phyloP scores from a whole-genome alignment of 805 yeast species.

The Saturnispora quitensis region DNA sequence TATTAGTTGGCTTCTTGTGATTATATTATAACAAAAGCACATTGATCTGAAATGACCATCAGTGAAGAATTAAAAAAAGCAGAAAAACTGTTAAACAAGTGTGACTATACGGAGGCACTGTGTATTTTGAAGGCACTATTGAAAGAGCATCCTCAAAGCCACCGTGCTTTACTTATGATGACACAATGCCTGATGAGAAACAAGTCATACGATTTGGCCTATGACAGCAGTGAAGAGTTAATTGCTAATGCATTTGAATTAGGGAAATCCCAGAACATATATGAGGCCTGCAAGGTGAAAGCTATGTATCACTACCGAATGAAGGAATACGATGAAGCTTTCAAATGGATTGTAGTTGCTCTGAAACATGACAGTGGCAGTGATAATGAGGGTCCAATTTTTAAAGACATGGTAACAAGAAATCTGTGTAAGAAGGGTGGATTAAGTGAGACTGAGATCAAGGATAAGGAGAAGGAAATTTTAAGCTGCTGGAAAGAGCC shows the following conservation, averaged over 20 bases:
- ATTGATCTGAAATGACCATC: slow-evolving; percentile 9
- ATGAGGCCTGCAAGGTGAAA: slow-evolving; percentile 38
- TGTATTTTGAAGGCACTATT: slow-evolving; percentile 32
- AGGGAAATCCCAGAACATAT: slow-evolving; percentile 39
- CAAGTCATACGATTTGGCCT: slow-evolving; percentile 39
- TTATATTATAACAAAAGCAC: background rate
- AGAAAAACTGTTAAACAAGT: slow-evolving; percentile 35
- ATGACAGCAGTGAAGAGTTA: slow-evolving; percentile 38
- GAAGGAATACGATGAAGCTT: slow-evolving; percentile 35
- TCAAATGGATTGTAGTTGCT: slow-evolving; percentile 35
- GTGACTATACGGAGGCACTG: slow-evolving; percentile 39
- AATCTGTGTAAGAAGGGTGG: slow-evolving; percentile 29
- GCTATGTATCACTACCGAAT: slow-evolving; percentile 39
- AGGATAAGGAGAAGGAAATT: slow-evolving; percentile 1
- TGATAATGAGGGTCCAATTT: slow-evolving; percentile 39
- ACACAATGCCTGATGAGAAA: slow-evolving; percentile 41
- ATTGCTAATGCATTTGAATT: slow-evolving; percentile 32
- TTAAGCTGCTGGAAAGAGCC: background rate
- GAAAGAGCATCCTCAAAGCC: slow-evolving; percentile 35
- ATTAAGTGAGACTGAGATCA: slow-evolving; percentile 14
- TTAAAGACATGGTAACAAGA: slow-evolving; percentile 34
- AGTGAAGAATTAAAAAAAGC: slow-evolving; percentile 25
- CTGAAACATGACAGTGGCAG: slow-evolving; percentile 30
- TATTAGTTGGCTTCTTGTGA: no score
- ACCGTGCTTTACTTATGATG: slow-evolving; percentile 39